phyloP scores from a whole-genome alignment of 306 rosid genomes.

The Corylus avellana region DNA sequence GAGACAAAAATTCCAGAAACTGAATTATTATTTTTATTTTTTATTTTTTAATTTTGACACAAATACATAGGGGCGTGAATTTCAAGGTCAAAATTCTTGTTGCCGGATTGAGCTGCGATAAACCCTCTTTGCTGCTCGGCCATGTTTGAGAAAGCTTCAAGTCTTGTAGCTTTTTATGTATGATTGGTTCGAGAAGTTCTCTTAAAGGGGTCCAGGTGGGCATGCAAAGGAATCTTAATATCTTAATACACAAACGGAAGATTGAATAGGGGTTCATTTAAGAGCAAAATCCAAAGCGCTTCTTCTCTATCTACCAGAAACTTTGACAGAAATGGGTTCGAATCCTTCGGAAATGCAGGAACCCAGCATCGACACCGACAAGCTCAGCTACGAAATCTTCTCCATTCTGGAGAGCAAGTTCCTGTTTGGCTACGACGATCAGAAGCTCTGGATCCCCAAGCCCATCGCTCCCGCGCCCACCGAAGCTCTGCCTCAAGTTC shows the following conservation, averaged over 20 bases:
- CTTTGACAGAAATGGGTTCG: constrained; percentile 39
- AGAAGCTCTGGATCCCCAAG: constrained; percentile 90
- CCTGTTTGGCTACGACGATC: constrained; percentile 94
- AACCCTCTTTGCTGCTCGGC: background rate
- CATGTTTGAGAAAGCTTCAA: background rate
- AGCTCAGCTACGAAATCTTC: constrained; percentile 95
- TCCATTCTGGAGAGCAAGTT: constrained; percentile 93
- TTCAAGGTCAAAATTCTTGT: constrained; percentile 20
- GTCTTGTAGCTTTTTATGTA: background rate
- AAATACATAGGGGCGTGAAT: constrained; percentile 26
- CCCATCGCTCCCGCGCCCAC: constrained; percentile 50
- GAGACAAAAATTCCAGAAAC: background rate
- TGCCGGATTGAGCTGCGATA: background rate
- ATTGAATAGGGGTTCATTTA: constrained; percentile 4
- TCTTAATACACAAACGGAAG: background rate
- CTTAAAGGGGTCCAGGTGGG: background rate
- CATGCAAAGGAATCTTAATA: constrained; percentile 4
- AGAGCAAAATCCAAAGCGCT: background rate
- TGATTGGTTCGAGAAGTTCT: background rate
- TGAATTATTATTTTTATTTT: too few species aligned
- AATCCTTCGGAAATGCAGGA: constrained; percentile 76
- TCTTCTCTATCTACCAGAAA: background rate
- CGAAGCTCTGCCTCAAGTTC: constrained; percentile 32
- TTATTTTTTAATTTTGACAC: too few species aligned
- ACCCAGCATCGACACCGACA: constrained; percentile 96